These are phyloP conservation scores for Aurinia saxatilis DNA, from an alignment of 345 rosid genomes.

Conservation along the genomic window DNA sequence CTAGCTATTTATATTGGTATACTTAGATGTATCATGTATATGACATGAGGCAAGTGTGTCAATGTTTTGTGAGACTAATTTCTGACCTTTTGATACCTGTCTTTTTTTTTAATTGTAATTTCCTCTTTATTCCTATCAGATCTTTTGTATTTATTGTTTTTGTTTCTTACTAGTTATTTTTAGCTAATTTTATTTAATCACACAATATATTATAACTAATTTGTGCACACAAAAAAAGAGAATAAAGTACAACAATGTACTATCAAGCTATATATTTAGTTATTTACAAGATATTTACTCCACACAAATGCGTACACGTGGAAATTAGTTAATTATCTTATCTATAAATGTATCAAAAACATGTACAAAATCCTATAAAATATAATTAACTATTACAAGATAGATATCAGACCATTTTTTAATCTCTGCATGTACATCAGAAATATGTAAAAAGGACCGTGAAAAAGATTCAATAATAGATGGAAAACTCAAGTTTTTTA, in stretches of 20 bases:
- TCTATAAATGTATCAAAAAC: not conserved
- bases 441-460: not conserved
- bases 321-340: not conserved
- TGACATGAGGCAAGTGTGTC: constrained; percentile 10
- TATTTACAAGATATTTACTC: not conserved
- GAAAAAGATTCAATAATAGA: no score
- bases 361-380: not conserved
- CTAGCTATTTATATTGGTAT: constrained; percentile 25
- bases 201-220: not conserved
- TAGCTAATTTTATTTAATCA: not conserved
- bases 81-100: constrained; percentile 10
- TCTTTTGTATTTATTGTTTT: constrained; percentile 11
- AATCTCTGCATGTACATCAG: not conserved
- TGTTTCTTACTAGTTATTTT: constrained; percentile 11
- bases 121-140: constrained; percentile 20
- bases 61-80: constrained; percentile 9
- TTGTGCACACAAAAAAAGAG: not conserved
- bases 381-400: not conserved
- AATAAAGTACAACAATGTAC: not conserved
- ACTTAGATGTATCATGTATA: constrained; percentile 10
- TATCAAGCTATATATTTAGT: not conserved
- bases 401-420: not conserved
- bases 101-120: not conserved
- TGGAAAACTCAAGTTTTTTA: no score
- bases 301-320: not conserved